Evolutionary conservation across 1,284 basidiomycete species (phyloP).

Genomic region (Cutaneotrichosporon dermatis): DNA sequence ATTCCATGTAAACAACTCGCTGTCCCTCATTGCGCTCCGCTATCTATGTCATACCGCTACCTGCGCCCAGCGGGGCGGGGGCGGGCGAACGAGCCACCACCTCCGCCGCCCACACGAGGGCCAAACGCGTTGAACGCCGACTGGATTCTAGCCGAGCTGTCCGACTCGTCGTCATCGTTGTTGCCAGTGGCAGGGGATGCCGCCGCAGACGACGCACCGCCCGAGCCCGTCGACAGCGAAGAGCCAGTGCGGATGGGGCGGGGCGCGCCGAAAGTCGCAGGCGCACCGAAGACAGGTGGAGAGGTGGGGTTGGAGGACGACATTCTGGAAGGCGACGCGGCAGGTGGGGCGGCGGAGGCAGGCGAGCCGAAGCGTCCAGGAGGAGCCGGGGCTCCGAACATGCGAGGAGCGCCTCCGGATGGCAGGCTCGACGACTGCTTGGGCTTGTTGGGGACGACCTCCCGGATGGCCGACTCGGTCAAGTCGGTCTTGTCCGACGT

Average conservation of each 20-base stretch:
- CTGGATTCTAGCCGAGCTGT: slow-evolving; percentile 38
- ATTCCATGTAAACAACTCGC: background rate
- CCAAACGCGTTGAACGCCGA: slow-evolving; percentile 48
- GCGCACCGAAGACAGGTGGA: slow-evolving; percentile 19
- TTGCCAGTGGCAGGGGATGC: slow-evolving; percentile 4
- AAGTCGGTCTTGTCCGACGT: slow-evolving; percentile 74
- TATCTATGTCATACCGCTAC: slow-evolving; percentile 7
- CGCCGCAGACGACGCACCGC: slow-evolving; percentile 30
- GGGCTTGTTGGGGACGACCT: slow-evolving; percentile 41
- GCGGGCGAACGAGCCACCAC: slow-evolving; percentile 38
- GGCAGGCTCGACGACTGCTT: slow-evolving; percentile 5
- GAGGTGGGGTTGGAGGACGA: slow-evolving; percentile 27
- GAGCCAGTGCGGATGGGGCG: slow-evolving; percentile 3
- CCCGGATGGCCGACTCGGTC: slow-evolving; percentile 58
- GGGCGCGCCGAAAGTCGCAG: slow-evolving; percentile 14
- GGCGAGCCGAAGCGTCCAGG: slow-evolving; percentile 21
- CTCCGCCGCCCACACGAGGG: slow-evolving; percentile 36
- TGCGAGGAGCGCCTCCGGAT: slow-evolving; percentile 1
- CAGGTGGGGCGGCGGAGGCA: slow-evolving; percentile 14
- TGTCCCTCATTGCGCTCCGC: background rate
- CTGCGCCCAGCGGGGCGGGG: slow-evolving; percentile 43
- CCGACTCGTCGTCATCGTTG: slow-evolving; percentile 32
- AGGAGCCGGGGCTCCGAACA: slow-evolving; percentile 20
- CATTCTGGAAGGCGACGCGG: slow-evolving; percentile 18
- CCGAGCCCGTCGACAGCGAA: background rate